These are phyloP conservation scores for Acanthochlamys bracteata DNA, from an alignment of 106 monocot genomes.

Conservation along the genomic window DNA sequence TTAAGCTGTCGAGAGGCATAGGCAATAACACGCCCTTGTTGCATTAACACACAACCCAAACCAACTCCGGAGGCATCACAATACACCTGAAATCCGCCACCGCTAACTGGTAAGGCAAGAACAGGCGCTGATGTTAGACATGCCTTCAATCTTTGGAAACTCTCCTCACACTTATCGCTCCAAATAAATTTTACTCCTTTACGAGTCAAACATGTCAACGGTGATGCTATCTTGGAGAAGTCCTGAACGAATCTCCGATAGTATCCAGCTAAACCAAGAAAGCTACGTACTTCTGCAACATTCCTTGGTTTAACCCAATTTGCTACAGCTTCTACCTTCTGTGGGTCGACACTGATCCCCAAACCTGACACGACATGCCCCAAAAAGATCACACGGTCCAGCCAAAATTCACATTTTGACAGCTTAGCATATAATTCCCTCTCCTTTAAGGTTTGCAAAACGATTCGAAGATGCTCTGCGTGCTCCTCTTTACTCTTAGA, in stretches of 20 bases:
- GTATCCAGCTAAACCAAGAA: background rate
- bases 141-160: background rate
- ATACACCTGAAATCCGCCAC: constrained; percentile 1
- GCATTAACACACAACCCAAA: constrained; percentile 3
- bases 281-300: background rate
- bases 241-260: background rate
- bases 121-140: background rate
- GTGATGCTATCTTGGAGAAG: background rate
- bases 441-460: no score
- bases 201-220: background rate
- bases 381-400: background rate
- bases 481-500: background rate
- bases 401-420: constrained; percentile 9
- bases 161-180: background rate
- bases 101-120: background rate
- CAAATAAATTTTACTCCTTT: background rate
- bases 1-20: constrained; percentile 7
- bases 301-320: background rate
- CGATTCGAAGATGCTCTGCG: no score
- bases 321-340: background rate
- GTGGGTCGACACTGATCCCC: background rate
- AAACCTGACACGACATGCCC: constrained; percentile 1
- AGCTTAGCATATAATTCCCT: background rate
- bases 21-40: background rate
- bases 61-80: background rate